Percentiles rank a stretch among this genome's conserved stretches.
These are phyloP conservation scores for Penicillium alfredii DNA, from an alignment of 495 filamentous ascomycete genomes.

Conservation along the genomic window DNA sequence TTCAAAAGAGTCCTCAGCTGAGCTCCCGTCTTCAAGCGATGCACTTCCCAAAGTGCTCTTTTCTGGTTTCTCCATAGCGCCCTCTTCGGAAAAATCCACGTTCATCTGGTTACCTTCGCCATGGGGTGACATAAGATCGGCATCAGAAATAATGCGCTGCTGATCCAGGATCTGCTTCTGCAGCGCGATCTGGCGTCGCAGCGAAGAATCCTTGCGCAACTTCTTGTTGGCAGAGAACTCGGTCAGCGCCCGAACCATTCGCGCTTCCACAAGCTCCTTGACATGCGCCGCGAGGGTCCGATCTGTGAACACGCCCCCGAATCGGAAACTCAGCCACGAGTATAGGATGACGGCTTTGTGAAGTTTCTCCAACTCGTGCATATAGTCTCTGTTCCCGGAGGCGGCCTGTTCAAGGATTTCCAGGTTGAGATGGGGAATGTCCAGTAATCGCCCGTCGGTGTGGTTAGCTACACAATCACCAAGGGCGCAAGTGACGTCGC, in stretches of 20 bases:
- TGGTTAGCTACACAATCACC: conserved; percentile 63
- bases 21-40: no score
- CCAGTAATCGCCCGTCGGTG: conserved; percentile 55
- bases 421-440: conserved; percentile 57
- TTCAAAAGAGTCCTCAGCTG: neutral
- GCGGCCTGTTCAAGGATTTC: conserved; percentile 57
- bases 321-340: conserved; percentile 73
- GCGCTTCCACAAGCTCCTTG: conserved; percentile 70
- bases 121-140: conserved; percentile 9
- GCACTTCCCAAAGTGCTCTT: conserved; percentile 2
- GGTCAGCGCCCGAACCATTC: conserved; percentile 63
- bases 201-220: conserved; percentile 38
- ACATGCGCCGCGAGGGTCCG: conserved; percentile 72
- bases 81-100: conserved; percentile 10
- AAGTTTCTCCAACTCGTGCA: conserved; percentile 62
- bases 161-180: conserved; percentile 34
- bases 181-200: conserved; percentile 37
- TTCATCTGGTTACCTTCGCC: conserved; percentile 10
- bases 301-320: conserved; percentile 71
- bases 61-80: conserved; percentile 1
- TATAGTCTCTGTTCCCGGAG: conserved; percentile 41
- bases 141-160: conserved; percentile 17
- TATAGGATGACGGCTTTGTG: conserved; percentile 82
- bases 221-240: conserved; percentile 48
- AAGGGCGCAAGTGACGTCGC: conserved; percentile 48